These are phyloP conservation scores for Kluyveromyces starmeri DNA, from an alignment of 805 yeast species.

Conservation along the genomic window DNA sequence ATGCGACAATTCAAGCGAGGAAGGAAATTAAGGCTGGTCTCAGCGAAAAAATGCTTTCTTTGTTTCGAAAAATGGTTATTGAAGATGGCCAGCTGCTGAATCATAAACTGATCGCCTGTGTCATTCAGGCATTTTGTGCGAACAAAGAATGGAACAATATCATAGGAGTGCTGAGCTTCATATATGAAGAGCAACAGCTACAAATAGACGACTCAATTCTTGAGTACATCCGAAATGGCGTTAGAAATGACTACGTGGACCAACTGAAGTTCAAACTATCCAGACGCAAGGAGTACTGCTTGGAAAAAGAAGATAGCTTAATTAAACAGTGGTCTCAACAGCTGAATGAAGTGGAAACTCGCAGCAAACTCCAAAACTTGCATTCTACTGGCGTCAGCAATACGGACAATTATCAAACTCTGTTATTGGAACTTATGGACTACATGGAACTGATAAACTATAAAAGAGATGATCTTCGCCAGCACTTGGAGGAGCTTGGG, in stretches of 20 bases:
- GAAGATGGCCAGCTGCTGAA: background rate
- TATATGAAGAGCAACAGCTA: background rate
- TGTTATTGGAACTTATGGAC: background rate
- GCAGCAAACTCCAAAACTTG: background rate
- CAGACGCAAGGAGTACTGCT: background rate
- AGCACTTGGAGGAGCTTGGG: background rate
- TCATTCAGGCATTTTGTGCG: constrained; percentile 1
- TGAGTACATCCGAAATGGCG: background rate
- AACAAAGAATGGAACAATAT: constrained; percentile 4
- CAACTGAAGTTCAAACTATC: background rate
- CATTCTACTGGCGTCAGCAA: background rate
- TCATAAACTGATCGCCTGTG: background rate
- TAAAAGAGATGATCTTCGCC: background rate
- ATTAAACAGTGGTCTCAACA: background rate
- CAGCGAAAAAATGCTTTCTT: background rate
- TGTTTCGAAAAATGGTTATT: background rate
- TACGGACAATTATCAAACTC: background rate
- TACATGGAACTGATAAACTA: background rate
- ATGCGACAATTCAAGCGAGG: background rate
- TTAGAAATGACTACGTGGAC: background rate
- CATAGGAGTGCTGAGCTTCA: background rate
- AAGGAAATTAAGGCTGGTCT: background rate
- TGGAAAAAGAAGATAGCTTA: no score
- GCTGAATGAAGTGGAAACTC: background rate
- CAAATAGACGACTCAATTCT: background rate